Conservation (phyloP, 306 rosid genomes). For the Cicer chorassanicum region DNA sequence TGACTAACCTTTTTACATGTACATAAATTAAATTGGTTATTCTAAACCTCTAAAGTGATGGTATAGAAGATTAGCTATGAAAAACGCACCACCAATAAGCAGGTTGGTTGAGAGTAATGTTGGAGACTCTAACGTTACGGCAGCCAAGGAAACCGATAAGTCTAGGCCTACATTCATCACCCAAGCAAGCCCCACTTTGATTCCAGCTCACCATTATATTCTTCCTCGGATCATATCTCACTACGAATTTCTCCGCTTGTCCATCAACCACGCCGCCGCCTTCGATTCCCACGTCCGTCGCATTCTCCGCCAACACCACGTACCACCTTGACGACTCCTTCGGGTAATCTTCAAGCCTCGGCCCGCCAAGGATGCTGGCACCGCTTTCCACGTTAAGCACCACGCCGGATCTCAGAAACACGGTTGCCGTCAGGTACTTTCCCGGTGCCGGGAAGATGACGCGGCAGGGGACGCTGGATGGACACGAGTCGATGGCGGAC, state of each 20-base stretch:
- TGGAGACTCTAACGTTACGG: conserved; percentile 56
- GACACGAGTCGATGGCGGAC: conserved; percentile 78
- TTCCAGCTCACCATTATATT: conserved; percentile 98
- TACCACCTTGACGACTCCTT: conserved; percentile 69
- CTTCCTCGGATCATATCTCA: conserved; percentile 71
- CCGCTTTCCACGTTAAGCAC: conserved; percentile 60
- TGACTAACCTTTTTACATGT: too few relatives aligned
- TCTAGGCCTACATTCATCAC: conserved; percentile 93
- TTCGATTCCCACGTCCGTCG: conserved; percentile 68
- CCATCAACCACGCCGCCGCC: conserved; percentile 96
- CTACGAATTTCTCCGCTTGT: conserved; percentile 75
- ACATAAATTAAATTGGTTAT: background rate
- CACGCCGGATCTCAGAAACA: conserved; percentile 79
- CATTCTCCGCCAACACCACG: conserved; percentile 85
- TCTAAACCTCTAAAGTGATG: background rate
- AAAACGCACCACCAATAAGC: conserved; percentile 86
- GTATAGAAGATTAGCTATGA: background rate
- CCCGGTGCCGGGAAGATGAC: conserved; percentile 76
- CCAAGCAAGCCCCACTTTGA: conserved; percentile 70
- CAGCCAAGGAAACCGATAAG: conserved; percentile 73
- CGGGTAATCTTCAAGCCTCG: conserved; percentile 69
- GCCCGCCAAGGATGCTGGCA: conserved; percentile 72
- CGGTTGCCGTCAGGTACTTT: conserved; percentile 74
- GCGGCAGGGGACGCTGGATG: conserved; percentile 47
- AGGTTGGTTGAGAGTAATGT: conserved; percentile 66